Base-by-base conservation (phyloP, 805 yeast species). In the Saccharomyces eubayanus region DNA sequence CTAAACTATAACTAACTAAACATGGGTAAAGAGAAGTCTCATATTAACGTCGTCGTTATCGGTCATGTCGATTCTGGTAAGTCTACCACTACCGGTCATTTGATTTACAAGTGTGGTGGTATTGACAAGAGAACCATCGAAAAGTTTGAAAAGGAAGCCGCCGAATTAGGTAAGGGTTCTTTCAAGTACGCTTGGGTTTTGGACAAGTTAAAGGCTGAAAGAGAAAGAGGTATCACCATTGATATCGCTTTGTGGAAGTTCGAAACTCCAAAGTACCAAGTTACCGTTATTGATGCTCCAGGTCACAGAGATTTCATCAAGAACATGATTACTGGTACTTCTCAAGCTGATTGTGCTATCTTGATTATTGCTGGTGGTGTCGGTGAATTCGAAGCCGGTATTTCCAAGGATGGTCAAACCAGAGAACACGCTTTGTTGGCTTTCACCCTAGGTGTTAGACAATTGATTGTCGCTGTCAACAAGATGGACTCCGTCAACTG, bases 21-120 rank as follows among this genome's bases (percentile, higher is more conserved):
- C 56, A 66, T 68, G 96, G 96, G 96, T 85, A 89, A 89, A 80
- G 96, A 84, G 74, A 91, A 92, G 87, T 73, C 82, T 80, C 98
- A 92, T 88, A 88, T 92, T 83, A 92, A 92, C 96, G 96, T 92
- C 82, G 99, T 94, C 79, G 98, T 94, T 77, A 92, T 92, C 79
- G 99, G 98, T 81, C 98, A 92, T 96, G 98, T 94, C 97, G 98
- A 92, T 82, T 91, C 97, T 72, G 92, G 92, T 81, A 87, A 88
- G 83, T 92, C 97, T 64, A 91, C 98, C 75, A 92, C 97, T 80
- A 91, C 98, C 77, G 97, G 97, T 80, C 97, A 91, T 86, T 87
- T 91, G 81, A 90, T 91, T 76, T 91, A 77, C 96, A 90, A 90
- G 92, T 91, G 97, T 83, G 97, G 97, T 87, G 97, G 95, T 86